Conservation (phyloP, 2,329 filamentous ascomycete genomes). For the Lasiodiplodia citricola region DNA sequence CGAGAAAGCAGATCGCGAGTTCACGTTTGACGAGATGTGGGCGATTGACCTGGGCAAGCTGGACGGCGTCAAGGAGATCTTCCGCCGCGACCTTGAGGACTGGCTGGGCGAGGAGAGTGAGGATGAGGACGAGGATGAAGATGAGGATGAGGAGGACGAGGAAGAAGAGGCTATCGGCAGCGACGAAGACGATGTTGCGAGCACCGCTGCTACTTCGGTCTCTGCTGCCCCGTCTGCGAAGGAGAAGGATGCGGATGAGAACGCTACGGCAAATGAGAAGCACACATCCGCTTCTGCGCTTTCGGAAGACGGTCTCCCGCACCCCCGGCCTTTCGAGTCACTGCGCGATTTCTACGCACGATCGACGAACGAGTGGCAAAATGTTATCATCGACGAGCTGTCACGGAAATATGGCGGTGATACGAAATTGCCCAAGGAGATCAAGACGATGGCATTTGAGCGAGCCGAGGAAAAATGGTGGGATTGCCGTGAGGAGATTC, state of each 20-base stretch:
- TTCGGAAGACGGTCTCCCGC: conserved; percentile 74
- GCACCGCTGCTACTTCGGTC: conserved; percentile 60
- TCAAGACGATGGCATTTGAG: conserved; percentile 88
- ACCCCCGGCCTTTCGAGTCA: conserved; percentile 82
- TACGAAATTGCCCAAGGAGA: conserved; percentile 81
- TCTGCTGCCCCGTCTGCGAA: conserved; percentile 33
- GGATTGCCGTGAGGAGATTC: conserved; percentile 95
- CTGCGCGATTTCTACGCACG: conserved; percentile 90
- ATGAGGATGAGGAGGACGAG: conserved; percentile 44
- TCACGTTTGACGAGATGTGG: conserved; percentile 94
- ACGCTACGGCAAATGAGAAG: conserved; percentile 51
- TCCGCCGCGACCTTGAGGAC: conserved; percentile 81
- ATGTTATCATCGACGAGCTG: conserved; percentile 76
- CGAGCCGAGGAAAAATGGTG: conserved; percentile 97
- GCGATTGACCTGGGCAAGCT: conserved; percentile 93
- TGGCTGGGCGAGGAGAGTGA: conserved; percentile 68
- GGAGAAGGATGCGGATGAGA: conserved; percentile 27
- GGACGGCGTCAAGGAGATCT: conserved; percentile 91
- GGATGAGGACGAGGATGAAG: conserved; percentile 55
- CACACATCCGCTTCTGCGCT: conserved; percentile 56
- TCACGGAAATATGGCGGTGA: conserved; percentile 68
- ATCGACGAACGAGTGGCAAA: conserved; percentile 90
- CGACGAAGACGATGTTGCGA: conserved; percentile 57
- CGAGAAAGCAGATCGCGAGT: conserved; percentile 93
- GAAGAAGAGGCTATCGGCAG: conserved; percentile 47